Evolutionary conservation across 108 stramenopile species (phyloP), one percentile per base, ranked within the genome.

Genomic region (Fragilaria radians): DNA sequence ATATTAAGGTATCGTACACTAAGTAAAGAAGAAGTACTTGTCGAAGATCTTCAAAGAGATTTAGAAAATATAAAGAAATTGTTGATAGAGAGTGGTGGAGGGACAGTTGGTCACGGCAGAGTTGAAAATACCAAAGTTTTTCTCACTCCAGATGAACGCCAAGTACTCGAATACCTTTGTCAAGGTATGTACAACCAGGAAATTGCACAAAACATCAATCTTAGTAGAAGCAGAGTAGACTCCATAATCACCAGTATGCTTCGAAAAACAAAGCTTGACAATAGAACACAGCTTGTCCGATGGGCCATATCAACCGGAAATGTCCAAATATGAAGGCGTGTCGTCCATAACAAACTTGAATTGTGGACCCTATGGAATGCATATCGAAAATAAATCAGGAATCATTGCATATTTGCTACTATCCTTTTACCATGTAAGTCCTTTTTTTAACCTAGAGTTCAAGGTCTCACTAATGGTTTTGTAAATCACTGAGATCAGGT

Each of bases 281-380:
- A 79, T 58, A 65, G 86, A 61, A 87, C 82, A 4, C 76, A 82
- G 53, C 63, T 91, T 46, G 83, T 86, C 0, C 48, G 73, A 24
- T 89, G 83, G 88, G 82, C 78, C 21, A 57, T 83, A 3, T 48
- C 69, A 9, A 83, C 68, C 30, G 82, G 82, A 0, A 73, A 79
- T 48, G 70, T 71, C 19, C 24, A 51, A 21, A 57, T 63, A 49
- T 70, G n/a, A n/a, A n/a, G n/a, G n/a, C n/a, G n/a, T n/a, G n/a
- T n/a, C n/a, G n/a, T n/a, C n/a, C n/a, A n/a, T n/a, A n/a, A n/a
- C n/a, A n/a, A n/a, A n/a, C n/a, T n/a, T n/a, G n/a, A n/a, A n/a
- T n/a, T n/a, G n/a, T n/a, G n/a, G n/a, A n/a, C n/a, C n/a, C n/a
- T n/a, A n/a, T n/a, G n/a, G n/a, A n/a, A n/a, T n/a, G n/a, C n/a